Percentiles rank a stretch among this genome's conserved stretches.
phyloP scores from a whole-genome alignment of 1,284 basidiomycete species.

The Paramarasmius palmivorus region DNA sequence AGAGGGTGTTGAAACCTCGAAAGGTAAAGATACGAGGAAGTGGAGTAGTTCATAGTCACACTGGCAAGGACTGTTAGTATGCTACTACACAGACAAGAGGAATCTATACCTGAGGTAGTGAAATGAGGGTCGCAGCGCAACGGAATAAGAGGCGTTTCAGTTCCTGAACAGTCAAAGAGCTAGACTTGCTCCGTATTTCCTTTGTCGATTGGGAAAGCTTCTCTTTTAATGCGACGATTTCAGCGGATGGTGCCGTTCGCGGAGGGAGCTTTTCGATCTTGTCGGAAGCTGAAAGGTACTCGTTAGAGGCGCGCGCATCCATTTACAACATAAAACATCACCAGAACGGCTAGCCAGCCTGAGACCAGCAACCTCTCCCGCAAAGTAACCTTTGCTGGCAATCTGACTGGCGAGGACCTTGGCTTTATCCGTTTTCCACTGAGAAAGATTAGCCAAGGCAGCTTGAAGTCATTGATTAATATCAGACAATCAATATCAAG shows the following conservation, averaged over 20 bases:
- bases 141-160: slow-evolving; percentile 87
- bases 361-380: slow-evolving; percentile 84
- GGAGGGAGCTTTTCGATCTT: slow-evolving; percentile 66
- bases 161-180: slow-evolving; percentile 75
- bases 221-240: slow-evolving; percentile 65
- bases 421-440: slow-evolving; percentile 72
- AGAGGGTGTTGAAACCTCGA: slow-evolving; percentile 86
- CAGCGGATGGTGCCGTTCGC: slow-evolving; percentile 51
- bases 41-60: slow-evolving; percentile 88
- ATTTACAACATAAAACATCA: slow-evolving; percentile 23
- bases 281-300: slow-evolving; percentile 40
- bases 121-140: slow-evolving; percentile 80
- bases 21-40: slow-evolving; percentile 86
- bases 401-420: slow-evolving; percentile 80
- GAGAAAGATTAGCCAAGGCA: slow-evolving; percentile 59
- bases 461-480: slow-evolving; percentile 35
- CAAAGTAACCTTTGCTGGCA: slow-evolving; percentile 83
- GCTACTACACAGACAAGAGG: background rate
- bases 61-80: slow-evolving; percentile 35
- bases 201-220: slow-evolving; percentile 71
- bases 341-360: slow-evolving; percentile 62
- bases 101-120: slow-evolving; percentile 58
- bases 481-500: background rate
- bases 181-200: slow-evolving; percentile 72
- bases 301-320: background rate